Conservation (phyloP, 2,329 filamentous ascomycete genomes). For the Fusarium aywerte region DNA sequence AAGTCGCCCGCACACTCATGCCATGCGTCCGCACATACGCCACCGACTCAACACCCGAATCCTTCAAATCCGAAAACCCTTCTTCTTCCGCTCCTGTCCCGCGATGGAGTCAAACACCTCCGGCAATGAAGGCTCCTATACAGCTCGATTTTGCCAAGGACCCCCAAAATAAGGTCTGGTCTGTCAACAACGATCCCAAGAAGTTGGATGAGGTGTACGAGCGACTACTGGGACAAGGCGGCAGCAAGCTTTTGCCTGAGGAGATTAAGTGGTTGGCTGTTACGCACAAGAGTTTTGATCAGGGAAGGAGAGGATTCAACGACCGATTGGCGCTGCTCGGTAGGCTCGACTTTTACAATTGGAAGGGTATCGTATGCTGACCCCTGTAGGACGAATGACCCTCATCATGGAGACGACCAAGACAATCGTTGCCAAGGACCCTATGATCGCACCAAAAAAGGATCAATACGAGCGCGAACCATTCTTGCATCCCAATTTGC, state of each 20-base stretch:
- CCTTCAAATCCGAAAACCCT: conserved; percentile 40
- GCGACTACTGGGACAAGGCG: conserved; percentile 77
- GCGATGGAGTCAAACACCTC: conserved; percentile 77
- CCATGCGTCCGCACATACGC: conserved; percentile 47
- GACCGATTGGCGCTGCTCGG: conserved; percentile 90
- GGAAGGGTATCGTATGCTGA: conserved; percentile 21
- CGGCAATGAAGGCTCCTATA: conserved; percentile 75
- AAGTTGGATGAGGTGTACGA: conserved; percentile 82
- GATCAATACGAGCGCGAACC: conserved; percentile 66
- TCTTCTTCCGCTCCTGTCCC: conserved; percentile 52
- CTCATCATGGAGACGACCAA: conserved; percentile 55
- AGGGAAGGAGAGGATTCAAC: conserved; percentile 93
- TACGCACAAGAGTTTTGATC: conserved; percentile 98
- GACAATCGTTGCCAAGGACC: conserved; percentile 51
- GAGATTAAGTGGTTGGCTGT: conserved; percentile 97
- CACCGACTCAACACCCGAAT: conserved; percentile 45
- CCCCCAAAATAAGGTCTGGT: conserved; percentile 65
- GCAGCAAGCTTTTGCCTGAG: conserved; percentile 80
- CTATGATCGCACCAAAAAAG: conserved; percentile 49
- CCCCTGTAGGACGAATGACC: conserved; percentile 50
- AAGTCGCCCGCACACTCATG: conserved; percentile 36
- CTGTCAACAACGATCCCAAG: conserved; percentile 79
- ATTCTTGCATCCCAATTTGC: conserved; percentile 76
- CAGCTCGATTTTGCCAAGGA: conserved; percentile 68
- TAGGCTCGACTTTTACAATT: conserved; percentile 54